These are phyloP conservation scores for Sphagnum contortum DNA, from an alignment of 225 moss, liverwort and hornwort genomes.

Conservation along the genomic window DNA sequence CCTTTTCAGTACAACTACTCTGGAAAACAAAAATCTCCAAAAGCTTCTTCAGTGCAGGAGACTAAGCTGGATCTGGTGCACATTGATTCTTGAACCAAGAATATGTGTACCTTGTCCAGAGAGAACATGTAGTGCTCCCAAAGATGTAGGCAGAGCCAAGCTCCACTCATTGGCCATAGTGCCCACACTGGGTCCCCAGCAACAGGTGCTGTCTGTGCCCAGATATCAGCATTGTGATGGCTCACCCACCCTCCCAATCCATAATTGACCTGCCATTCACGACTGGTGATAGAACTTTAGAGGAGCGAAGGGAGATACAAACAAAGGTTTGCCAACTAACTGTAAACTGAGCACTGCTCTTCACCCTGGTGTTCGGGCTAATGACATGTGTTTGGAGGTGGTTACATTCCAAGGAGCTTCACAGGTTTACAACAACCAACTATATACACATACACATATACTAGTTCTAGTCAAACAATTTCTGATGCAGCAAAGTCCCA, in stretches of 20 bases:
- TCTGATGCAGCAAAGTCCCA: too few species aligned
- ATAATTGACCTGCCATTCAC: constrained; percentile 66
- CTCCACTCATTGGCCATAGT: constrained; percentile 93
- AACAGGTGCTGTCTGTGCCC: constrained; percentile 97
- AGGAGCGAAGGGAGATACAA: neutral
- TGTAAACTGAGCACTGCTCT: too few species aligned
- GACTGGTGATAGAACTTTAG: neutral
- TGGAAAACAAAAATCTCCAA: neutral
- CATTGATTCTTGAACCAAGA: too few species aligned
- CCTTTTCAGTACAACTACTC: neutral
- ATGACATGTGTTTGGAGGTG: too few species aligned
- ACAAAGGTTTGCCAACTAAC: neutral
- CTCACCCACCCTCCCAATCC: constrained; percentile 84
- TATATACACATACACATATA: too few species aligned
- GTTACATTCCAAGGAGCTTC: too few species aligned
- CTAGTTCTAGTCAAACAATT: too few species aligned
- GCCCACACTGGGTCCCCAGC: constrained; percentile 88
- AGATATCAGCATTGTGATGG: constrained; percentile 97
- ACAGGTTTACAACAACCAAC: too few species aligned
- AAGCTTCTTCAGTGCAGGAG: neutral
- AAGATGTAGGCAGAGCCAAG: constrained; percentile 88
- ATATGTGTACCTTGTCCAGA: constrained; percentile 49
- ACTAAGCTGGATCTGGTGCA: neutral
- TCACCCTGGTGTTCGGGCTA: too few species aligned
- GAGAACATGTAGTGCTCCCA: constrained; percentile 97